Conservation (phyloP, 1,284 basidiomycete species). For the Apiotrichum laibachii region DNA sequence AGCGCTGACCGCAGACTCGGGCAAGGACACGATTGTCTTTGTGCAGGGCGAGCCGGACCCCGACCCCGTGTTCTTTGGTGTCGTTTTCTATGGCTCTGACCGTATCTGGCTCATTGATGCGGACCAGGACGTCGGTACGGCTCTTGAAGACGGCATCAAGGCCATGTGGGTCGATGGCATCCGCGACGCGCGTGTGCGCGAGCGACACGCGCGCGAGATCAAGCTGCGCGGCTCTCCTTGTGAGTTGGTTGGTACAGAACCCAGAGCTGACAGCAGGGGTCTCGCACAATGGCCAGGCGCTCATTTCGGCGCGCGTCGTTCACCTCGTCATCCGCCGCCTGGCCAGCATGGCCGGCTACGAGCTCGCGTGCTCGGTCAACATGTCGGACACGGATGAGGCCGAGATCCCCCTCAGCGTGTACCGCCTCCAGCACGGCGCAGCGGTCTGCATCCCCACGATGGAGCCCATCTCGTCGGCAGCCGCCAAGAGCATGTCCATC, state of each 20-base stretch:
- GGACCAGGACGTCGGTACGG: slow-evolving; percentile 45
- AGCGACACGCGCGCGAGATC: slow-evolving; percentile 47
- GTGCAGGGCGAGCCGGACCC: slow-evolving; percentile 39
- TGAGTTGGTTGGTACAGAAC: slow-evolving; percentile 20
- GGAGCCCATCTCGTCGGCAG: slow-evolving; percentile 12
- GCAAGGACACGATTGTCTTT: slow-evolving; percentile 48
- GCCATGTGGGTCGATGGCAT: slow-evolving; percentile 44
- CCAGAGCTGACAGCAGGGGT: slow-evolving; percentile 6
- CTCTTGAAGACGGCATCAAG: slow-evolving; percentile 46
- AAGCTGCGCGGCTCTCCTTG: slow-evolving; percentile 42
- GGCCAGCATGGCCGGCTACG: slow-evolving; percentile 26
- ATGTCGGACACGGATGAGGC: slow-evolving; percentile 45
- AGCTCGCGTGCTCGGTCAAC: slow-evolving; percentile 39
- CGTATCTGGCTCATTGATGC: slow-evolving; percentile 50
- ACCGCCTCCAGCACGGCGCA: slow-evolving; percentile 20
- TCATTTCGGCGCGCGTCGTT: slow-evolving; percentile 45
- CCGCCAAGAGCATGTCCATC: slow-evolving; percentile 8
- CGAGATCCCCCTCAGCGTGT: slow-evolving; percentile 45
- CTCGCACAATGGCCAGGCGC: slow-evolving; percentile 29
- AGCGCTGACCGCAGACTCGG: slow-evolving; percentile 31
- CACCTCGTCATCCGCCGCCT: slow-evolving; percentile 37
- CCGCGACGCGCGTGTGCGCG: slow-evolving; percentile 40
- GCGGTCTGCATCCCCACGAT: neutral
- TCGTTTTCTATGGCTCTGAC: slow-evolving; percentile 44
- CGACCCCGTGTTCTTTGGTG: slow-evolving; percentile 45